These are phyloP conservation scores for Clathrus columnatus DNA, from an alignment of 768 basidiomycete genomes.

Conservation along the genomic window DNA sequence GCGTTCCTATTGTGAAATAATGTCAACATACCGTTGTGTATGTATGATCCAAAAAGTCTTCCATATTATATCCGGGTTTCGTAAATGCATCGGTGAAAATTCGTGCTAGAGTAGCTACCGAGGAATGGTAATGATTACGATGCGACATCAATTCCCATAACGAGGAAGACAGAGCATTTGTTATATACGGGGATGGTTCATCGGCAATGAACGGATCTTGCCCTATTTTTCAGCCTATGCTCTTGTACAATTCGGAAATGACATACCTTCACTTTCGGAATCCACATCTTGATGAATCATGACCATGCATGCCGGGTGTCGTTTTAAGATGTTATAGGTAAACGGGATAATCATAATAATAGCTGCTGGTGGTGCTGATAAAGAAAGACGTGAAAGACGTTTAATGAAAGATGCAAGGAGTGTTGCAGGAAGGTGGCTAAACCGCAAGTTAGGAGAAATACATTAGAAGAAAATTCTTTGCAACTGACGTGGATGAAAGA, in stretches of 20 bases:
- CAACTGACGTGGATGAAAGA: constrained; percentile 77
- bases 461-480: background rate
- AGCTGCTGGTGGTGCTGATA: constrained; percentile 82
- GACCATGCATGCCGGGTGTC: constrained; percentile 83
- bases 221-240: background rate
- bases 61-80: constrained; percentile 81
- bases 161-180: constrained; percentile 77
- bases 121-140: constrained; percentile 72
- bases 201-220: constrained; percentile 60
- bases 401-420: constrained; percentile 96
- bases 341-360: constrained; percentile 89
- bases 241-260: background rate
- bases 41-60: constrained; percentile 94
- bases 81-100: constrained; percentile 90
- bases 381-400: constrained; percentile 73
- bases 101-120: constrained; percentile 78
- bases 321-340: constrained; percentile 88
- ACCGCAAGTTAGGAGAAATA: constrained; percentile 10
- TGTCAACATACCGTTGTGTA: constrained; percentile 58
- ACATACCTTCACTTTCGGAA: constrained; percentile 11
- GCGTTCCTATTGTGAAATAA: background rate
- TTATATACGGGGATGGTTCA: constrained; percentile 66
- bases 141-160: constrained; percentile 88
- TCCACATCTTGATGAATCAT: constrained; percentile 69
- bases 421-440: constrained; percentile 77